Evolutionary conservation across 345 rosid species (phyloP), one percentile per base, ranked within the genome.

Genomic region (Gossypium anomalum): DNA sequence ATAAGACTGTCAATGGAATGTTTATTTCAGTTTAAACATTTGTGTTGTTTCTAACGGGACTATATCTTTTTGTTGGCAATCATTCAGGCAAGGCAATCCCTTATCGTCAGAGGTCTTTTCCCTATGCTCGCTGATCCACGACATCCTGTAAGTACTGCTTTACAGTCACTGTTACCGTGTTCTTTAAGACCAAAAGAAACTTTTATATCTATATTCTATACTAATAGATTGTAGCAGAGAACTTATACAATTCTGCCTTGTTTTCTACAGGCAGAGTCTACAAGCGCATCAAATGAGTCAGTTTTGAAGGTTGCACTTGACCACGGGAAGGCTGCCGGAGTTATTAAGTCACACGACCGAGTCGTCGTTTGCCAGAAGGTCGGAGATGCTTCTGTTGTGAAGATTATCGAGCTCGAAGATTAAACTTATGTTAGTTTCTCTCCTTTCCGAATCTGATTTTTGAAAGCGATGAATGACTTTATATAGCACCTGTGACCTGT

Each of bases 331-430:
- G 83, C 81, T 27, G 79, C 96, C 1, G 96, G 97, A 78, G 90
- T 92, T 13, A 77, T 92, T 14, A 92, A 92, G 80, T 83, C 96
- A 0, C 97, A 92, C 71, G 97, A 92, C 73, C 86, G 96, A 23
- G 97, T 92, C 22, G 96, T 92, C n/a, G 89, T 92, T 62, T 92
- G 97, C 87, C 97, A 92, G 89, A 92, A 90, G 83, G 96, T 92
- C 11, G 97, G 97, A 9, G 97, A 92, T 85, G 91, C 97, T 62
- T 92, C 96, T 2, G 96, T 92, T 9, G 96, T 92, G n/a, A 90
- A 92, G 86, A 92, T 92, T 73, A 92, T 92, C 12, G 97, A 92
- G 89, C 93, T 92, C 2, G 97, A 92, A 76, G 97, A 92, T 79
- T 90, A 84, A 76, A 76, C 22, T 19, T 34, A 20, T 13, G 15